phyloP scores from a whole-genome alignment of 129 eudicot genomes.

The Flaveria linearis region DNA sequence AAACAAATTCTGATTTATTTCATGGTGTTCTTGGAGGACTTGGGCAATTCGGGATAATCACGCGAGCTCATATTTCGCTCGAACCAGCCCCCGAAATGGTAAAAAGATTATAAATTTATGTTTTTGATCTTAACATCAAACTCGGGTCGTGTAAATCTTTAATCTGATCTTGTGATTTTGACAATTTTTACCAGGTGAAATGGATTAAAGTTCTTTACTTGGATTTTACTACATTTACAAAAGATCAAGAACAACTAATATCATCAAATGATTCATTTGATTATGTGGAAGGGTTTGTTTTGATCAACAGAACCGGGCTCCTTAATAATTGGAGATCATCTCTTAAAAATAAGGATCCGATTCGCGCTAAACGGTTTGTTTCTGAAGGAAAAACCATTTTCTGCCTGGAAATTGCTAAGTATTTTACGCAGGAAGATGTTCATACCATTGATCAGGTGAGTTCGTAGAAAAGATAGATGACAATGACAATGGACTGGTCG shows the following conservation, averaged over 20 bases:
- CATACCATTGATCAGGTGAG: constrained; percentile 62
- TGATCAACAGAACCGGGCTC: constrained; percentile 81
- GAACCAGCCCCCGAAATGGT: constrained; percentile 88
- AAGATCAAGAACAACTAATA: constrained; percentile 83
- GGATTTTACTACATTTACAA: constrained; percentile 63
- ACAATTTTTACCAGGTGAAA: constrained; percentile 58
- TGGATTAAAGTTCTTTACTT: constrained; percentile 89
- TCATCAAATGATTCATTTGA: constrained; percentile 64
- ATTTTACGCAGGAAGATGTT: constrained; percentile 57
- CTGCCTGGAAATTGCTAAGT: constrained; percentile 86
- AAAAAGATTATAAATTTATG: constrained; percentile 9
- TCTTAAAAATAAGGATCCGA: constrained; percentile 75
- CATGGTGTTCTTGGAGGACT: constrained; percentile 95
- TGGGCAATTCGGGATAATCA: constrained; percentile 95
- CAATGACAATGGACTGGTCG: background rate
- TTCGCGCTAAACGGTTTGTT: constrained; percentile 55
- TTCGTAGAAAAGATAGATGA: background rate
- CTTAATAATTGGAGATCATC: constrained; percentile 89
- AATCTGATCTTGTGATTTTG: constrained; percentile 26
- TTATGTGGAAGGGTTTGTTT: constrained; percentile 88
- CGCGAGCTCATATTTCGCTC: constrained; percentile 74
- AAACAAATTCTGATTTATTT: constrained; percentile 77
- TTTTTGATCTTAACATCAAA: constrained; percentile 5
- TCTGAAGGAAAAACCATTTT: constrained; percentile 74
- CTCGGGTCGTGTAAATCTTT: constrained; percentile 11